Conservation (phyloP, 768 basidiomycete genomes). For the Nidularia sp. region DNA sequence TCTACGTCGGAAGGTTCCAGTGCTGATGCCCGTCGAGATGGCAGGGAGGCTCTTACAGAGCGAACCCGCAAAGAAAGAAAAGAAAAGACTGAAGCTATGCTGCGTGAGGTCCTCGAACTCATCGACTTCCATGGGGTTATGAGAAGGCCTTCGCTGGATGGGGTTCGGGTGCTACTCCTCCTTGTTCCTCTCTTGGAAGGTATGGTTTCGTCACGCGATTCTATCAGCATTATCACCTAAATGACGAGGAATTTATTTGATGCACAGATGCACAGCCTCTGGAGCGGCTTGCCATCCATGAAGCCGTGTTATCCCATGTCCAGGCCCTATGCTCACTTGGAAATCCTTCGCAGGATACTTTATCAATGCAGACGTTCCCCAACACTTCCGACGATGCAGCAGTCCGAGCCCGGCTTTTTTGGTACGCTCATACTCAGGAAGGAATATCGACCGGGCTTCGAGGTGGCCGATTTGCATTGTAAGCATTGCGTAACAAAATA, state of each 20-base stretch:
- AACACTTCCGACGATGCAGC: conserved; percentile 54
- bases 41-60: conserved; percentile 25
- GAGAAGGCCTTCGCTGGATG: conserved; percentile 83
- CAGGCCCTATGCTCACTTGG: conserved; percentile 67
- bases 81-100: conserved; percentile 61
- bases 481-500: conserved; percentile 19
- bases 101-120: conserved; percentile 72
- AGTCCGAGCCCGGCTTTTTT: conserved; percentile 78
- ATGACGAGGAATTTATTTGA: conserved; percentile 3
- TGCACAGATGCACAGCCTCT: conserved; percentile 38
- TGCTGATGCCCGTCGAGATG: background rate
- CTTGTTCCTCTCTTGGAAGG: conserved; percentile 83
- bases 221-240: conserved; percentile 3
- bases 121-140: conserved; percentile 79
- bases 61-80: conserved; percentile 39
- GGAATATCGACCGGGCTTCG: conserved; percentile 77
- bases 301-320: conserved; percentile 79
- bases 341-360: conserved; percentile 15
- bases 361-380: conserved; percentile 17
- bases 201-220: conserved; percentile 23
- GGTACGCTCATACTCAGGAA: conserved; percentile 87
- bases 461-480: conserved; percentile 84
- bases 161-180: conserved; percentile 74
- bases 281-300: conserved; percentile 64
- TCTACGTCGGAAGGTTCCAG: conserved; percentile 2